These are phyloP conservation scores for Thermochaetoides thermophila DNA, from an alignment of 495 filamentous ascomycete genomes.

Conservation along the genomic window DNA sequence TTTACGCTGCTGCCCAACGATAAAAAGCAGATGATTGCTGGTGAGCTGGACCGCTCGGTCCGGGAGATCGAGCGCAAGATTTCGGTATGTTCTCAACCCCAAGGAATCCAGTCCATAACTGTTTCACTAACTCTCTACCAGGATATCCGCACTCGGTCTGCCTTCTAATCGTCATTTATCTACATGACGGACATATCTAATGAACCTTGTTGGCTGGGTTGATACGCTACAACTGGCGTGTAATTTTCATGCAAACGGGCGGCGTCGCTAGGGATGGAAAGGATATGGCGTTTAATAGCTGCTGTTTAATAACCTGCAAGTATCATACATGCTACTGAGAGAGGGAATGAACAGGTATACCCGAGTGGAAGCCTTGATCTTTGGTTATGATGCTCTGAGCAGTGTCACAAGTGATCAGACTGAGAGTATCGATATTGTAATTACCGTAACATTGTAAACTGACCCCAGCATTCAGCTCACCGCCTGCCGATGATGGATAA, in stretches of 20 bases:
- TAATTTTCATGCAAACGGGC: background rate
- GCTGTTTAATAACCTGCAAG: too few species aligned
- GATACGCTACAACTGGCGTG: background rate
- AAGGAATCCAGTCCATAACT: background rate
- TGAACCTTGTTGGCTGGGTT: background rate
- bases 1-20: conserved; percentile 69
- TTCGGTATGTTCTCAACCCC: conserved; percentile 53
- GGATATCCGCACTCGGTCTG: conserved; percentile 81
- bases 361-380: background rate
- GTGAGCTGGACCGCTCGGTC: conserved; percentile 76
- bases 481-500: conserved; percentile 1
- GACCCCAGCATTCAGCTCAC: background rate
- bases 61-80: conserved; percentile 91
- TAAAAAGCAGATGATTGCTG: conserved; percentile 88
- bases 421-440: too few species aligned
- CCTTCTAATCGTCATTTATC: too few species aligned
- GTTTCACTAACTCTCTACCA: conserved; percentile 14
- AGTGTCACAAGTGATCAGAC: too few species aligned
- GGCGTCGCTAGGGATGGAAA: background rate
- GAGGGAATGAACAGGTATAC: background rate
- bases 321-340: too few species aligned
- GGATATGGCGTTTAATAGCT: background rate
- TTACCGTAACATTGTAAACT: too few species aligned
- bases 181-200: background rate
- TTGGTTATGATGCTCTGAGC: too few species aligned